Evolutionary conservation across 164 flowering plant genomes (phyloP), one percentile per base, ranked within the genome.

Genomic region (Berberis vulgaris): DNA sequence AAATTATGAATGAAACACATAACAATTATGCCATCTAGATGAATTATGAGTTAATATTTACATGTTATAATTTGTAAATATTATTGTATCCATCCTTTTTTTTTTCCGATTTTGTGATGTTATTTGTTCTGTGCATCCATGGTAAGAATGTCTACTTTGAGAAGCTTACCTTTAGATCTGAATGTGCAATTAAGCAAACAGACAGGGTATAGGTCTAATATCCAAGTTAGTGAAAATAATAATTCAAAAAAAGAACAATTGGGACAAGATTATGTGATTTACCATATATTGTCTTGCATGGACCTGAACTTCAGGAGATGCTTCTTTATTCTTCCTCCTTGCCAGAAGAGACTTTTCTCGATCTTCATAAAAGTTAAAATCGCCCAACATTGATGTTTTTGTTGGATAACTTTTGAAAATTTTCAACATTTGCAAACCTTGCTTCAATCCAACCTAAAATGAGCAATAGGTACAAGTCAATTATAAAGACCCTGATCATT

Each of bases 281-380:
- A 80, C 84, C 64, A 44, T 46, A 12, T 62, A 64, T 53, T 69
- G 67, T 43, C 56, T 49, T 47, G 64, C 41, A 46, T 46, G 49
- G 1, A 67, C 49, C 12, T 69, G 80, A 55, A 65, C 54, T 12
- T 67, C 64, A 12, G 67, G 57, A 63, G 71, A 62, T 42, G 65
- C 74, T n/a, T 72, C 69, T 59, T 73, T 79, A 57, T 44, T 62
- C 52, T 52, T 67, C 62, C 74, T 79, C 61, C 77, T 78, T 12
- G 72, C 74, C 47, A 63, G 70, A 54, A 71, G 72, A 3, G 73
- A 49, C 69, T 78, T 84, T 74, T 77, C 86, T 13, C 82, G 80
- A n/a, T 70, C 67, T 69, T 84, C 96, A 73, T 89, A 89, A 74
- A 85, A 89, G 45, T 62, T 65, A 63, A 81, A 86, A 72, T 89